A percentile compares a stretch with the other conserved stretches of the same genome.
Conservation (phyloP, 371 early-diverging fungal species). For the Cokeromyces recurvatus region DNA sequence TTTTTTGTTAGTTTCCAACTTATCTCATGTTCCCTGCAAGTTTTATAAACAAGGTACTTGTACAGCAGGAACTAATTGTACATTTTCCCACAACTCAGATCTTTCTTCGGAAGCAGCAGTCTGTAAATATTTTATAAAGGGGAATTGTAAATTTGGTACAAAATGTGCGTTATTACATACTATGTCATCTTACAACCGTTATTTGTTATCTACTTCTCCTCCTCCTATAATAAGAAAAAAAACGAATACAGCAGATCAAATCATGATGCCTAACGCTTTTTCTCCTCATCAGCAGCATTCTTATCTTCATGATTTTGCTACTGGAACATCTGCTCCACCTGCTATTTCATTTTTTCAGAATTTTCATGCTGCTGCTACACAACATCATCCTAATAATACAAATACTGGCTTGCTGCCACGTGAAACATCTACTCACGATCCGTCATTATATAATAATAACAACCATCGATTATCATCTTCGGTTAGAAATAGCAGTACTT, state of each 20-base stretch:
- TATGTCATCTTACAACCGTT: constrained; percentile 17
- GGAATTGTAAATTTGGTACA: constrained; percentile 78
- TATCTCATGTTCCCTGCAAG: constrained; percentile 77
- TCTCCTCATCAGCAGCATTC: constrained; percentile 7
- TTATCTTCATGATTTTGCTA: constrained; percentile 14
- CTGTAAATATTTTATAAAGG: constrained; percentile 76
- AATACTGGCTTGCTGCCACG: too few species aligned
- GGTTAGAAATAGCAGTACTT: too few species aligned
- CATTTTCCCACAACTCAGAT: constrained; percentile 70
- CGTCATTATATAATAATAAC: not conserved
- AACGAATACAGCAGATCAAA: constrained; percentile 8
- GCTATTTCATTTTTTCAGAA: constrained; percentile 14
- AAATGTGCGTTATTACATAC: constrained; percentile 71
- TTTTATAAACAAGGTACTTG: constrained; percentile 75
- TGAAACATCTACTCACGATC: too few species aligned
- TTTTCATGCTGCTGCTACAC: not conserved
- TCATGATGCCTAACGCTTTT: not conserved
- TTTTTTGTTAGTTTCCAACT: constrained; percentile 25
- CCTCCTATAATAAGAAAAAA: not conserved
- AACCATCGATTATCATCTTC: not conserved
- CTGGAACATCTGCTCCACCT: constrained; percentile 13
- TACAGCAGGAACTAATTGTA: constrained; percentile 72
- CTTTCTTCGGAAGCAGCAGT: constrained; percentile 53
- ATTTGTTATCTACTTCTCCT: not conserved
- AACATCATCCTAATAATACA: too few species aligned